phyloP scores from a whole-genome alignment of 1,284 basidiomycete genomes.

The Boletellus sp. region DNA sequence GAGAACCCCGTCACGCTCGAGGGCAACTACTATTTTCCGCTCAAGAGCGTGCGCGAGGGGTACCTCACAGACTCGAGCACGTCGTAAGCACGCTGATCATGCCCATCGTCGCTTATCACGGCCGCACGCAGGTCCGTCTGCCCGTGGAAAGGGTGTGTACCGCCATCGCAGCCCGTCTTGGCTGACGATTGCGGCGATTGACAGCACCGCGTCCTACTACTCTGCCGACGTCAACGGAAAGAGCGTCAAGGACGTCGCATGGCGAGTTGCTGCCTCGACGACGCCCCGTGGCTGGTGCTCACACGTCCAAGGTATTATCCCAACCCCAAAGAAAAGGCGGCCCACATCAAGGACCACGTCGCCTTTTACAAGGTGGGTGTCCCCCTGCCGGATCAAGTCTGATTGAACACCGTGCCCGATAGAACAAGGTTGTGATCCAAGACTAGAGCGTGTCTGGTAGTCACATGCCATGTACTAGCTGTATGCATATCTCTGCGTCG shows the following conservation, averaged over 20 bases:
- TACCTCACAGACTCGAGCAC: slow-evolving; percentile 49
- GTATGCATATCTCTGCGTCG: no score
- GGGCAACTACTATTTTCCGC: slow-evolving; percentile 68
- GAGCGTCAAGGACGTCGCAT: slow-evolving; percentile 54
- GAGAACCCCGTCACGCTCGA: slow-evolving; percentile 53
- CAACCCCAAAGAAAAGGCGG: slow-evolving; percentile 46
- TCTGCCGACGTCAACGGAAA: slow-evolving; percentile 48
- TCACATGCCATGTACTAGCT: no score
- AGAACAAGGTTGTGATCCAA: slow-evolving; percentile 23
- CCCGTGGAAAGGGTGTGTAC: slow-evolving; percentile 62
- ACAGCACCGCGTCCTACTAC: slow-evolving; percentile 61
- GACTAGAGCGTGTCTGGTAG: slow-evolving; percentile 1
- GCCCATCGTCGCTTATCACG: slow-evolving; percentile 1
- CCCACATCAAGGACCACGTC: slow-evolving; percentile 54
- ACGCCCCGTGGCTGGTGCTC: not conserved
- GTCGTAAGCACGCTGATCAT: slow-evolving; percentile 34
- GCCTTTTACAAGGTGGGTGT: slow-evolving; percentile 62
- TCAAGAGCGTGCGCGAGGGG: slow-evolving; percentile 42
- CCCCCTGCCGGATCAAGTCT: not conserved
- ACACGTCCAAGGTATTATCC: slow-evolving; percentile 56
- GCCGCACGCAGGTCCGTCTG: slow-evolving; percentile 46
- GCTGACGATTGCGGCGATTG: slow-evolving; percentile 5
- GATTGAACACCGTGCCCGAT: not conserved
- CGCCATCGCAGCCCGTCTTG: not conserved
- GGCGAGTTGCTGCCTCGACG: slow-evolving; percentile 37